phyloP scores from a whole-genome alignment of 2,329 filamentous ascomycete species.

The Zelopaecilomyces penicillatus region DNA sequence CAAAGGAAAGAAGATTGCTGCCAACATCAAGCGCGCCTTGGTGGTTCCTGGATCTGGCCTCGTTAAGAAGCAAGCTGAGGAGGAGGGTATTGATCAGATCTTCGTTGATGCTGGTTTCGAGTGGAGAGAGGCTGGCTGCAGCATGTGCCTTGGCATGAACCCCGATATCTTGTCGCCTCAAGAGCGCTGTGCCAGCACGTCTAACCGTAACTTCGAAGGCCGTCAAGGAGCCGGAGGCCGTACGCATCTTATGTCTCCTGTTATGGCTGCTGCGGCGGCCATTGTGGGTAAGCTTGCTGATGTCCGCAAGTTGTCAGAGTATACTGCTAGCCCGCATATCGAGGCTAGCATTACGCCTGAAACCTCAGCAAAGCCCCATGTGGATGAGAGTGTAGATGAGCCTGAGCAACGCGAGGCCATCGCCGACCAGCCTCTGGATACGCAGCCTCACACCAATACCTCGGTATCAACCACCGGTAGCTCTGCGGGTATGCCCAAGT shows the following conservation, averaged over 20 bases:
- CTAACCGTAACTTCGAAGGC: slow-evolving; percentile 96
- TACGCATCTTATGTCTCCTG: slow-evolving; percentile 93
- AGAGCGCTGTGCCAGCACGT: slow-evolving; percentile 91
- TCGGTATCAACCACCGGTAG: slow-evolving; percentile 28
- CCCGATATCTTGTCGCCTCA: slow-evolving; percentile 88
- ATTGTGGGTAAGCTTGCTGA: slow-evolving; percentile 88
- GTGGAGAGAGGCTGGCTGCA: slow-evolving; percentile 97
- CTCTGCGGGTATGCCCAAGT: slow-evolving; percentile 68
- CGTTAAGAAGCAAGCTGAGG: slow-evolving; percentile 84
- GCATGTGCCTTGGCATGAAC: slow-evolving; percentile 99
- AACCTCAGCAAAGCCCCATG: slow-evolving; percentile 32
- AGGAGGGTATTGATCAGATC: slow-evolving; percentile 86
- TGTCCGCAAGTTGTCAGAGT: slow-evolving; percentile 67
- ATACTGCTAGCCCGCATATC: slow-evolving; percentile 52
- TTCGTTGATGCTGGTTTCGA: slow-evolving; percentile 90
- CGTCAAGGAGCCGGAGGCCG: slow-evolving; percentile 86
- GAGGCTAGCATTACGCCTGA: slow-evolving; percentile 39
- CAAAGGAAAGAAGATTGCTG: slow-evolving; percentile 75
- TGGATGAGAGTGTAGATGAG: slow-evolving; percentile 46
- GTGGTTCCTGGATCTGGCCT: slow-evolving; percentile 93
- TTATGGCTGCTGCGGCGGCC: slow-evolving; percentile 88
- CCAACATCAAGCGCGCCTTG: slow-evolving; percentile 90
- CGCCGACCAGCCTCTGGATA: slow-evolving; percentile 54
- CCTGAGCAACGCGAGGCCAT: slow-evolving; percentile 46
- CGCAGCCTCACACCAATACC: slow-evolving; percentile 56